Evolutionary conservation across 2,329 filamentous ascomycete species (phyloP).

Genomic region (Microsporum audouinii): DNA sequence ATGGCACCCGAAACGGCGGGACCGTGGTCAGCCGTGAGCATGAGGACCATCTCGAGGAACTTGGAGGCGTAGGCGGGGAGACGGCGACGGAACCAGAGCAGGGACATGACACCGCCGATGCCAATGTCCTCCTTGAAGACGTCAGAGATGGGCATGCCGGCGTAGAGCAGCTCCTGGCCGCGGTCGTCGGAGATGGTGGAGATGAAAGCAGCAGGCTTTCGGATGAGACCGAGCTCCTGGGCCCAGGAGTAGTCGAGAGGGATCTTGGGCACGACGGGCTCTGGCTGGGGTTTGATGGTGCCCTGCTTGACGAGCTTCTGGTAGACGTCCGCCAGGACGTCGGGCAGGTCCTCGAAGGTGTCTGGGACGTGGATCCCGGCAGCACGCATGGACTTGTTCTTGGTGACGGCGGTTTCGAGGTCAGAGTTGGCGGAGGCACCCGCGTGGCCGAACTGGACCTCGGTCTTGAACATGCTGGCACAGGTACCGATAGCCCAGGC

Average conservation of each 20-base stretch:
- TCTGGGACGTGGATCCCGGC: constrained; percentile 90
- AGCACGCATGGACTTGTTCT: constrained; percentile 95
- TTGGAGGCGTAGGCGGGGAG: constrained; percentile 93
- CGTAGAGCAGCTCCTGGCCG: constrained; percentile 97
- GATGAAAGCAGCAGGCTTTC: constrained; percentile 99
- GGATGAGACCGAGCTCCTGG: constrained; percentile 96
- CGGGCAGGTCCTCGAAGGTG: constrained; percentile 92
- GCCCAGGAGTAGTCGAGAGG: constrained; percentile 99
- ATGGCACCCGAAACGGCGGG: constrained; percentile 98
- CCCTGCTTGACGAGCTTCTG: constrained; percentile 75
- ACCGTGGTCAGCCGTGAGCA: constrained; percentile 98
- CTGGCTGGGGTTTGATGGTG: constrained; percentile 70
- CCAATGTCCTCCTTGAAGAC: constrained; percentile 98
- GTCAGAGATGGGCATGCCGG: constrained; percentile 99
- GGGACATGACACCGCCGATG: constrained; percentile 98
- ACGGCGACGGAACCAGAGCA: constrained; percentile 98
- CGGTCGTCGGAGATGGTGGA: constrained; percentile 99
- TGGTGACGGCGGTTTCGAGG: constrained; percentile 88
- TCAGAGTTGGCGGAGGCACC: constrained; percentile 98
- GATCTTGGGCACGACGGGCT: constrained; percentile 95
- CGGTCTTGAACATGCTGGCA: constrained; percentile 99
- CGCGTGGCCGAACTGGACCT: constrained; percentile 98
- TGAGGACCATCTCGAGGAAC: constrained; percentile 99
- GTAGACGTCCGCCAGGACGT: constrained; percentile 67
- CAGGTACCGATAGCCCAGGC: constrained; percentile 99